These are phyloP conservation scores for Schrenkiella parvula DNA, from an alignment of 345 rosid genomes.

Conservation along the genomic window DNA sequence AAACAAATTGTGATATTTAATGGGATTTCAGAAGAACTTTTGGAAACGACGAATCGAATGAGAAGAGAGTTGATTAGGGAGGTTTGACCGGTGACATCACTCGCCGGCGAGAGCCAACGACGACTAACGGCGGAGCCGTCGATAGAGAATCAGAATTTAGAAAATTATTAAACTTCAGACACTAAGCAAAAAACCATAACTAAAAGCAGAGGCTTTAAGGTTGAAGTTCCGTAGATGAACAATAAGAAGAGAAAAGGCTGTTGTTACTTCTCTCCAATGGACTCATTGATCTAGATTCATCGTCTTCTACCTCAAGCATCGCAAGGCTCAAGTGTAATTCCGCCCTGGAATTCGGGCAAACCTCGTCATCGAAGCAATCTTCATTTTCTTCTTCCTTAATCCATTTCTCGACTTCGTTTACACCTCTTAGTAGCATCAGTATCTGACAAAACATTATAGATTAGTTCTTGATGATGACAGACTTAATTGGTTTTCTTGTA, in stretches of 20 bases:
- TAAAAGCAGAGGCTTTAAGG: constrained; percentile 19
- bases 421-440: constrained; percentile 56
- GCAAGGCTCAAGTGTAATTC: constrained; percentile 58
- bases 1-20: neutral
- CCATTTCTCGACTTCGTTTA: constrained; percentile 31
- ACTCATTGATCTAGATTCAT: constrained; percentile 52
- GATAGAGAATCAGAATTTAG: too few species aligned
- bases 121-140: too few species aligned
- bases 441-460: constrained; percentile 38
- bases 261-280: constrained; percentile 51
- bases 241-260: constrained; percentile 11
- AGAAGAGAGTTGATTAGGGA: too few species aligned
- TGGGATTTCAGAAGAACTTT: too few species aligned
- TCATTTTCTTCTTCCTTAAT: constrained; percentile 27
- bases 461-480: neutral
- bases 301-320: constrained; percentile 56
- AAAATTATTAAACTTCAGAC: too few species aligned
- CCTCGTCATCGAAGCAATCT: constrained; percentile 68
- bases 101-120: too few species aligned
- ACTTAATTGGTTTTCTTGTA: neutral
- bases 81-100: too few species aligned
- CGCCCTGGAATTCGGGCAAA: constrained; percentile 52
- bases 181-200: too few species aligned
- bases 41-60: too few species aligned
- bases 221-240: constrained; percentile 49